A percentile compares a stretch with the other conserved stretches of the same genome.
Evolutionary conservation across 495 filamentous ascomycete genomes (phyloP).

Genomic region (Cercophora sp.): DNA sequence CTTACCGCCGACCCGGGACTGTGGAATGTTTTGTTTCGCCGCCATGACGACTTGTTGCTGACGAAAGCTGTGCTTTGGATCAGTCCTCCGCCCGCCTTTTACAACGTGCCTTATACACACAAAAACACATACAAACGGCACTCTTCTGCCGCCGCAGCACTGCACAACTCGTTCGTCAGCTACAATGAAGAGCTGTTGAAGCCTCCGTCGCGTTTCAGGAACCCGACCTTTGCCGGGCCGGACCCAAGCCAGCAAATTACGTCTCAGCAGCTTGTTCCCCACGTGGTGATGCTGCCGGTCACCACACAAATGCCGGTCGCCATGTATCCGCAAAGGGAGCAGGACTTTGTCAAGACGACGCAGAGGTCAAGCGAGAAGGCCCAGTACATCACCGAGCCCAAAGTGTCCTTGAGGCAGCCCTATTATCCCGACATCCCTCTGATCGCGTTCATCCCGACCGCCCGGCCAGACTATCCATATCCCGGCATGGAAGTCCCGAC

Average conservation of each 20-base stretch:
- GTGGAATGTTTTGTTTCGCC: not conserved
- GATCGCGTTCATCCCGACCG: conserved; percentile 14
- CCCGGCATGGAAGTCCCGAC: conserved; percentile 12
- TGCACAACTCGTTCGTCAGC: not conserved
- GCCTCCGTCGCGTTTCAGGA: conserved; percentile 1
- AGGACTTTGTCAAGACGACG: conserved; percentile 25
- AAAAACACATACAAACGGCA: not conserved
- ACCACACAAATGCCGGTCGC: conserved; percentile 9
- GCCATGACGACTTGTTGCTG: not conserved
- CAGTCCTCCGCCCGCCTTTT: conserved; percentile 9
- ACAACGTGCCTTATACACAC: conserved; percentile 8
- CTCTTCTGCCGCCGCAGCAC: not conserved
- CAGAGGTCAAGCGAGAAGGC: conserved; percentile 20
- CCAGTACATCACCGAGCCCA: conserved; percentile 14
- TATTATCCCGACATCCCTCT: conserved; percentile 5
- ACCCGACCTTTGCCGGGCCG: not conserved
- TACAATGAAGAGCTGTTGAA: conserved; percentile 5
- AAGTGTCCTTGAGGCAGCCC: not conserved
- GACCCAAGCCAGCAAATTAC: not conserved
- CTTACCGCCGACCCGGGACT: not conserved
- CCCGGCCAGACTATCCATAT: conserved; percentile 3
- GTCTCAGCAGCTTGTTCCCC: not conserved
- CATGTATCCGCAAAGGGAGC: conserved; percentile 25
- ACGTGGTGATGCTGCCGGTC: not conserved
- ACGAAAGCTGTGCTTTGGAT: not conserved